Evolutionary conservation across 2,329 filamentous ascomycete species (phyloP).

Genomic region (Sarocladiaceae sp.): DNA sequence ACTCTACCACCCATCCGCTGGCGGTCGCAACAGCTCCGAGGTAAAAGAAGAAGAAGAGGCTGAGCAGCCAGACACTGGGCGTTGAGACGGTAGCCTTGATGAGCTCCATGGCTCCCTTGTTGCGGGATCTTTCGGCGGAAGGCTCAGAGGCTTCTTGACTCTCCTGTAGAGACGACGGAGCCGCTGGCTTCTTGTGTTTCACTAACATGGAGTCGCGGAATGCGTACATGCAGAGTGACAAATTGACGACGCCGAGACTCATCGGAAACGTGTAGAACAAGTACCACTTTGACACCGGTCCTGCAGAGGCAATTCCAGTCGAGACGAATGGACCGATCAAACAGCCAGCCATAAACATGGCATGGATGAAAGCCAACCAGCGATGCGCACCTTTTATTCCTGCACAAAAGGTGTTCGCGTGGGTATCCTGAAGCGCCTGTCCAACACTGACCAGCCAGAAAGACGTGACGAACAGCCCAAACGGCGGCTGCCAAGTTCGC

Average conservation of each 20-base stretch:
- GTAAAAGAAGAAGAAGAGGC: constrained; percentile 61
- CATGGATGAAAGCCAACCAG: constrained; percentile 61
- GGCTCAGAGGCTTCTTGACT: neutral
- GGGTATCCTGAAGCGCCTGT: constrained; percentile 60
- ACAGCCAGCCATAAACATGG: constrained; percentile 55
- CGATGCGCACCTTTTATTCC: constrained; percentile 46
- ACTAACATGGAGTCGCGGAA: constrained; percentile 45
- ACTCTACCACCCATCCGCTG: constrained; percentile 61
- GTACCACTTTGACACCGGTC: constrained; percentile 38
- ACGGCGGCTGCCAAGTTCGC: constrained; percentile 52
- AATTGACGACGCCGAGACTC: constrained; percentile 46
- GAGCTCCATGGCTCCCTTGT: constrained; percentile 33
- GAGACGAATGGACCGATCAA: constrained; percentile 53
- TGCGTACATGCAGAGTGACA: constrained; percentile 38
- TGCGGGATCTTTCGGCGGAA: neutral
- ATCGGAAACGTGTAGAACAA: constrained; percentile 54
- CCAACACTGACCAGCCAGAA: constrained; percentile 57
- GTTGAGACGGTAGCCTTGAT: constrained; percentile 40
- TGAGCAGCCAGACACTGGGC: constrained; percentile 52
- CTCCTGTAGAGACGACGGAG: neutral
- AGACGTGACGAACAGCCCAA: constrained; percentile 50
- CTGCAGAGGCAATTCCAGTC: constrained; percentile 41
- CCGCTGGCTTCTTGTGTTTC: constrained; percentile 14
- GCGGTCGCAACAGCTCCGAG: constrained; percentile 53
- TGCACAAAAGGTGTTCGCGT: constrained; percentile 58